Evolutionary conservation across 2,329 filamentous ascomycete genomes (phyloP).

Genomic region (Ophiostoma himal-ulmi): DNA sequence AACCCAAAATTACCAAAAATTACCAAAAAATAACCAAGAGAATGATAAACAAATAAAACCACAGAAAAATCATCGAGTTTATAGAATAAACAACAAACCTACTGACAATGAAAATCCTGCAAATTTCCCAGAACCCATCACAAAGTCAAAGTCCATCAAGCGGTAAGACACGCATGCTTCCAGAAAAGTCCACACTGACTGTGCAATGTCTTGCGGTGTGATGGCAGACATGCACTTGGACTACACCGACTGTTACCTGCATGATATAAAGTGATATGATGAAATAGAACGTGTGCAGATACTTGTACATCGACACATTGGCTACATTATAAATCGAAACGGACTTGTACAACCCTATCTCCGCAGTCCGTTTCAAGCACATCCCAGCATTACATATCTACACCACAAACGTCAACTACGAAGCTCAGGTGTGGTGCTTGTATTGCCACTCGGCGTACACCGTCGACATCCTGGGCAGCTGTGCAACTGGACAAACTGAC

Average conservation of each 20-base stretch:
- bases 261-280: background rate
- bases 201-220: constrained; percentile 9
- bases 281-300: background rate
- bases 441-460: background rate
- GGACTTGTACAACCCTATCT: background rate
- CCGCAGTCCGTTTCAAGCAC: background rate
- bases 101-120: too few species aligned
- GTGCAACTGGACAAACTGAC: too few species aligned
- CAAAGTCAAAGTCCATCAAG: background rate
- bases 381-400: background rate
- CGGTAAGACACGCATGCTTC: constrained; percentile 14
- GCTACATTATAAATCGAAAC: background rate
- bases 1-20: too few species aligned
- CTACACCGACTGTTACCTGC: constrained; percentile 3
- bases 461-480: background rate
- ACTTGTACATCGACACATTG: background rate
- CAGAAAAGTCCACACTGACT: background rate
- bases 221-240: background rate
- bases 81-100: background rate
- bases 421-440: background rate
- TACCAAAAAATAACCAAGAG: too few species aligned
- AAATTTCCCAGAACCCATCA: background rate
- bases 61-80: background rate
- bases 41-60: too few species aligned
- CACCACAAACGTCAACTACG: background rate